A percentile compares a stretch with the other conserved stretches of the same genome.
Conservation (phyloP, 2,329 filamentous ascomycete species). For the Didymella sp. region DNA sequence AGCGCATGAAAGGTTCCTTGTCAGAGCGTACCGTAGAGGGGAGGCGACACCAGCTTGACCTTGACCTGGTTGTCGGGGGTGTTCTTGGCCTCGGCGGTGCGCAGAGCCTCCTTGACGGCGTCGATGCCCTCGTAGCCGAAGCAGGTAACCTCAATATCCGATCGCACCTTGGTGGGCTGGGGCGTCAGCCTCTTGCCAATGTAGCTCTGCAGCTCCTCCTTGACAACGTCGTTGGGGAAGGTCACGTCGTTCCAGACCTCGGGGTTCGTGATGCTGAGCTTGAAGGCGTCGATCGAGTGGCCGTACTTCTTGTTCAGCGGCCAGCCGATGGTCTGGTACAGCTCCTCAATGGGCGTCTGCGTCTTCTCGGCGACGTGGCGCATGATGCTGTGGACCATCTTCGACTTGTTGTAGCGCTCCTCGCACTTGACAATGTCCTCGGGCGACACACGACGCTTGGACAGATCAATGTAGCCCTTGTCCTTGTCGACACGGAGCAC, state of each 20-base stretch:
- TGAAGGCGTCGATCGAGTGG: slow-evolving; percentile 96
- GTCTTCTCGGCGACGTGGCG: slow-evolving; percentile 98
- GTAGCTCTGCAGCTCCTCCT: slow-evolving; percentile 90
- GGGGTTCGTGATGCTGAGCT: slow-evolving; percentile 97
- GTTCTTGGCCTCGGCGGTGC: slow-evolving; percentile 91
- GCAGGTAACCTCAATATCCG: slow-evolving; percentile 77
- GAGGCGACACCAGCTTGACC: slow-evolving; percentile 97
- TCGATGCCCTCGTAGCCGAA: slow-evolving; percentile 96
- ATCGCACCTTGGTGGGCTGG: slow-evolving; percentile 98
- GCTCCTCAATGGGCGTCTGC: slow-evolving; percentile 86
- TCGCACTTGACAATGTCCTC: slow-evolving; percentile 99
- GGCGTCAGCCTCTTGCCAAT: slow-evolving; percentile 97
- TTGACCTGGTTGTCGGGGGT: slow-evolving; percentile 93
- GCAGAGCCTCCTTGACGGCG: slow-evolving; percentile 91
- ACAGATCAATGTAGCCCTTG: slow-evolving; percentile 99
- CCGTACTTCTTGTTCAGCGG: slow-evolving; percentile 97
- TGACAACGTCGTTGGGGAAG: slow-evolving; percentile 85
- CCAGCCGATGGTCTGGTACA: slow-evolving; percentile 96
- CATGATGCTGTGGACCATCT: slow-evolving; percentile 99
- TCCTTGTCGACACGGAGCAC: slow-evolving; percentile 99
- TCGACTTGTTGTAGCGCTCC: slow-evolving; percentile 99
- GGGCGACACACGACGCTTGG: slow-evolving; percentile 95
- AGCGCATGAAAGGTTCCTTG: background rate
- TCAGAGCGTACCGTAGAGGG: slow-evolving; percentile 69
- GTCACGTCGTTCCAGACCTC: slow-evolving; percentile 93